Evolutionary conservation across 1,139 yeast species (phyloP).

Genomic region (Sugiyamaella paludigena): DNA sequence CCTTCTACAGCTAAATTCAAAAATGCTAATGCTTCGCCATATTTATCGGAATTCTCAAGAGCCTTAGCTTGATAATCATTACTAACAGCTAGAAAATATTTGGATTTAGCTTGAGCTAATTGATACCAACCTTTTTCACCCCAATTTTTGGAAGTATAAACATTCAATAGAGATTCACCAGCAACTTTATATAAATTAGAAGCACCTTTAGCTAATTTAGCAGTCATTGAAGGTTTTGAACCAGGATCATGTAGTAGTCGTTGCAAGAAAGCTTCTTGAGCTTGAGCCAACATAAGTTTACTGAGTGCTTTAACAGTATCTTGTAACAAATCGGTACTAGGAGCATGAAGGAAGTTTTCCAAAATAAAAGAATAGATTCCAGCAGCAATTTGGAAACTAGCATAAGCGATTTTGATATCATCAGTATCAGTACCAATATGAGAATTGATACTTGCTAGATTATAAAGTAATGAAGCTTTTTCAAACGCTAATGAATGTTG

Average conservation of each 20-base stretch:
- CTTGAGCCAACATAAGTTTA: slow-evolving; percentile 75
- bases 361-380: slow-evolving; percentile 72
- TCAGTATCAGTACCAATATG: slow-evolving; percentile 47
- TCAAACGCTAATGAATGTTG: slow-evolving; percentile 80
- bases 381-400: slow-evolving; percentile 69
- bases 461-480: slow-evolving; percentile 80
- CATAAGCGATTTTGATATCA: slow-evolving; percentile 60
- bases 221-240: slow-evolving; percentile 55
- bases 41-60: slow-evolving; percentile 51
- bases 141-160: slow-evolving; percentile 52
- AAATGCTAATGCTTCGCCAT: slow-evolving; percentile 77
- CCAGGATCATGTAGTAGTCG: slow-evolving; percentile 52
- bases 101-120: slow-evolving; percentile 44
- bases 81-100: slow-evolving; percentile 48
- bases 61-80: slow-evolving; percentile 54
- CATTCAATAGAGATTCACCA: slow-evolving; percentile 43
- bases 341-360: slow-evolving; percentile 87
- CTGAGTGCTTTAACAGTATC: slow-evolving; percentile 65
- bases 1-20: slow-evolving; percentile 48
- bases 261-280: slow-evolving; percentile 78
- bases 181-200: slow-evolving; percentile 56
- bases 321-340: slow-evolving; percentile 72
- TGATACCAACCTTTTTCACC: slow-evolving; percentile 51
- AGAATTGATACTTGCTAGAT: slow-evolving; percentile 59
- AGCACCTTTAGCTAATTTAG: slow-evolving; percentile 69